Evolutionary conservation across 305 asterid genomes (phyloP).

Genomic region (Plantago coronopus): DNA sequence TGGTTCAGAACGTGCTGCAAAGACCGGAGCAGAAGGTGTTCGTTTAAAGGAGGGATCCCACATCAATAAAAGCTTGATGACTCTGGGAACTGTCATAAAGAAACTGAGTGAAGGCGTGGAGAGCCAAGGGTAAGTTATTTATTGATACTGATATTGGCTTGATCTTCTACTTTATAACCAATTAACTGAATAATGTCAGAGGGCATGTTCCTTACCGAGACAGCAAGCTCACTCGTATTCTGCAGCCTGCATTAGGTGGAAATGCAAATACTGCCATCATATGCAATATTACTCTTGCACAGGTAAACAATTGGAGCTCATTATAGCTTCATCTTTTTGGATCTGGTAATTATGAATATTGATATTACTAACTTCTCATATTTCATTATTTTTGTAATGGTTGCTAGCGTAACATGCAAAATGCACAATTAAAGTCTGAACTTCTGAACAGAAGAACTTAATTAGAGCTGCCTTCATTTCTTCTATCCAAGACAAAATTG

Average conservation of each 20-base stretch:
- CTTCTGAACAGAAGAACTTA: slow-evolving; percentile 5
- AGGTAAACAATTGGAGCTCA: slow-evolving; percentile 46
- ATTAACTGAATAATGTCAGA: slow-evolving; percentile 45
- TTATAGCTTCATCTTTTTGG: slow-evolving; percentile 5
- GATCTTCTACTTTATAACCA: slow-evolving; percentile 21
- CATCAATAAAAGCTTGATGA: slow-evolving; percentile 92
- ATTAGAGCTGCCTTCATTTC: neutral
- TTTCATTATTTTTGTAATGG: neutral
- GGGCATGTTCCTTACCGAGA: slow-evolving; percentile 98
- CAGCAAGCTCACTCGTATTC: slow-evolving; percentile 93
- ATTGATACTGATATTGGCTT: slow-evolving; percentile 10
- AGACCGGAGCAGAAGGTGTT: slow-evolving; percentile 99
- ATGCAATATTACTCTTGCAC: slow-evolving; percentile 97
- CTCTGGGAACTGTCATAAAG: slow-evolving; percentile 90
- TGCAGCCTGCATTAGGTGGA: slow-evolving; percentile 97
- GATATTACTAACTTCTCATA: slow-evolving; percentile 7
- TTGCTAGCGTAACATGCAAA: slow-evolving; percentile 8
- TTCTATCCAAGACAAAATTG: slow-evolving; percentile 3
- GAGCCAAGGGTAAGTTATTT: slow-evolving; percentile 87
- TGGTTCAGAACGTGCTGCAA: slow-evolving; percentile 98
- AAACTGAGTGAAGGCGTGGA: slow-evolving; percentile 97
- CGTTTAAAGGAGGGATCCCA: slow-evolving; percentile 98
- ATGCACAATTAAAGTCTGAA: slow-evolving; percentile 3
- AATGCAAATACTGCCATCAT: slow-evolving; percentile 96
- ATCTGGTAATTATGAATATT: slow-evolving; percentile 13